Conservation (phyloP, 2,329 filamentous ascomycete genomes). For the Beauveria rudraprayagi region DNA sequence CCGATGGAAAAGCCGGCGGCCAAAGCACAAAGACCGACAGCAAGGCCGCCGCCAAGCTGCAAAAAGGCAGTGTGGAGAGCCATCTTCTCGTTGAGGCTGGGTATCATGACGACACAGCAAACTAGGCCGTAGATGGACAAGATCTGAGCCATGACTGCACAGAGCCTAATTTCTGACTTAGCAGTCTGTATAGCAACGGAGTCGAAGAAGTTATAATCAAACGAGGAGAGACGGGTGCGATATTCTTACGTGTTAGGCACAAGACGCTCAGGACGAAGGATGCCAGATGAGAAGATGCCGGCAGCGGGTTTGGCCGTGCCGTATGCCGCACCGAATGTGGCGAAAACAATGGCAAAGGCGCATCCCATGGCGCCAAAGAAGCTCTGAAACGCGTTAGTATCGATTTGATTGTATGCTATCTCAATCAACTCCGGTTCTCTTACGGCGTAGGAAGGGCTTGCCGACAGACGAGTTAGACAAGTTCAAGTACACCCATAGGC, state of each 20-base stretch:
- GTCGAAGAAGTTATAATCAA: not conserved
- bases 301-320: conserved; percentile 35
- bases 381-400: conserved; percentile 20
- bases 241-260: conserved; percentile 32
- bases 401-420: not conserved
- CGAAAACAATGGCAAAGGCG: conserved; percentile 41
- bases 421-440: conserved; percentile 13
- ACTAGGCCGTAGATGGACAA: conserved; percentile 40
- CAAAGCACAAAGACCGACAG: conserved; percentile 36
- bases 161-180: conserved; percentile 21
- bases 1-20: conserved; percentile 39
- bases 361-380: conserved; percentile 36
- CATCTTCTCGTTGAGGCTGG: conserved; percentile 32
- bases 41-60: conserved; percentile 35
- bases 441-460: conserved; percentile 38
- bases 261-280: conserved; percentile 36
- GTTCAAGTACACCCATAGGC: not conserved
- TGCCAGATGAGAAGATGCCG: conserved; percentile 35
- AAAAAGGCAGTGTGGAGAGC: conserved; percentile 35
- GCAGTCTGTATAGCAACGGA: not conserved
- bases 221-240: not conserved
- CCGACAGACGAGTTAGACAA: not conserved
- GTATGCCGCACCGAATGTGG: conserved; percentile 40
- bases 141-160: conserved; percentile 40
- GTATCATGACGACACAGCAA: conserved; percentile 36